Evolutionary conservation across 345 rosid species (phyloP).

Genomic region (Turritis glabra): DNA sequence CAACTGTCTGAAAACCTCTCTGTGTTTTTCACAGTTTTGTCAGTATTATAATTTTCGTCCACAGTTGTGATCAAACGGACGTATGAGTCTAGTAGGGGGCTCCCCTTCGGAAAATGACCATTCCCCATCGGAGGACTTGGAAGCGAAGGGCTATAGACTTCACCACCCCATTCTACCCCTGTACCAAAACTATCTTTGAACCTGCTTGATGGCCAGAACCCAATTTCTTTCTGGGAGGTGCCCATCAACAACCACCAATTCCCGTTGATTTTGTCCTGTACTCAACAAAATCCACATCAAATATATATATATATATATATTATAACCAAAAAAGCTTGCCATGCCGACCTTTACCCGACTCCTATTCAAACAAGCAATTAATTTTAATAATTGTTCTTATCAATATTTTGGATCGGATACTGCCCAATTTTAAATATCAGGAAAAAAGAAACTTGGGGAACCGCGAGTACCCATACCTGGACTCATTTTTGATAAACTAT

Average conservation of each 20-base stretch:
- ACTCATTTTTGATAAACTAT: too few relatives aligned
- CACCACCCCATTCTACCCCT: neutral
- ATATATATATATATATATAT: too few relatives aligned
- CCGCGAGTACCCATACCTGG: too few relatives aligned
- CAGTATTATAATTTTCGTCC: neutral
- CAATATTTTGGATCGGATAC: too few relatives aligned
- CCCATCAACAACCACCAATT: neutral
- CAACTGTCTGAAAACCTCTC: neutral
- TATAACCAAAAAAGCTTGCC: too few relatives aligned
- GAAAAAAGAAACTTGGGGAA: too few relatives aligned
- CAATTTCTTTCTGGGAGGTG: neutral
- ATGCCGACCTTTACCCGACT: too few relatives aligned
- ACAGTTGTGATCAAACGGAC: neutral
- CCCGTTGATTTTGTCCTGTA: neutral
- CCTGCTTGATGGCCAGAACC: constrained; percentile 2
- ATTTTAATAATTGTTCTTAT: too few relatives aligned
- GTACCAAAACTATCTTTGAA: neutral
- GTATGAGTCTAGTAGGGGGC: neutral
- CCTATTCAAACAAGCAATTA: too few relatives aligned
- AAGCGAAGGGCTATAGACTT: neutral
- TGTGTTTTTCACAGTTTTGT: neutral
- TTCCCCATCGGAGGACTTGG: constrained; percentile 9
- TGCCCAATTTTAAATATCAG: too few relatives aligned
- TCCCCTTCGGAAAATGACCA: neutral
- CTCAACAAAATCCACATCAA: neutral